These are phyloP conservation scores for Backusella morwellensis DNA, from an alignment of 192 early-diverging fungal genomes.

Conservation along the genomic window DNA sequence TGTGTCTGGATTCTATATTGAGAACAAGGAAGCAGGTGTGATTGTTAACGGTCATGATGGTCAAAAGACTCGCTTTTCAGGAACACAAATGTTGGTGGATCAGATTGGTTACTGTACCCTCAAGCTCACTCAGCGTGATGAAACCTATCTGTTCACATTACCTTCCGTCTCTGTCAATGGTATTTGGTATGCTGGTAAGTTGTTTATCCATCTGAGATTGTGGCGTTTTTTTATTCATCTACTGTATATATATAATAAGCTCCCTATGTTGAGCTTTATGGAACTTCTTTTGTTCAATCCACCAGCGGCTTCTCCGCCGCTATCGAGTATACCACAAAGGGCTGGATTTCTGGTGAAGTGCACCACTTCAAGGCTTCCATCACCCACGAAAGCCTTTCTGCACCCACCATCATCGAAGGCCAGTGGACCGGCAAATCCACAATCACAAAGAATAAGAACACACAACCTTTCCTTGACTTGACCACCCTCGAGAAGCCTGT, in stretches of 20 bases:
- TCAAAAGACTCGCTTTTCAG: conserved; percentile 73
- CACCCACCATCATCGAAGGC: conserved; percentile 52
- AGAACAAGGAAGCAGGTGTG: conserved; percentile 59
- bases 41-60: conserved; percentile 61
- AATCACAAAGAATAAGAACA: conserved; percentile 49
- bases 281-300: conserved; percentile 61
- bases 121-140: conserved; percentile 55
- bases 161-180: conserved; percentile 78
- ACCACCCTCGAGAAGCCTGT: conserved; percentile 43
- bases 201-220: not conserved
- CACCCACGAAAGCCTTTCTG: not conserved
- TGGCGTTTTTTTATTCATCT: not conserved
- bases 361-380: conserved; percentile 70
- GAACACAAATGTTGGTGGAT: conserved; percentile 71
- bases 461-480: conserved; percentile 62
- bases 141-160: conserved; percentile 70
- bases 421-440: conserved; percentile 70
- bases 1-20: conserved; percentile 65
- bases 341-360: conserved; percentile 81
- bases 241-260: conserved; percentile 16
- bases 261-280: conserved; percentile 57
- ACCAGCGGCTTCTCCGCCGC: conserved; percentile 56
- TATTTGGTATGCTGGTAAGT: conserved; percentile 52
- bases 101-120: conserved; percentile 76
- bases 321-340: conserved; percentile 73